Evolutionary conservation across 306 rosid genomes (phyloP), one percentile per base, ranked within the genome.

Genomic region (Sesbania bispinosa): DNA sequence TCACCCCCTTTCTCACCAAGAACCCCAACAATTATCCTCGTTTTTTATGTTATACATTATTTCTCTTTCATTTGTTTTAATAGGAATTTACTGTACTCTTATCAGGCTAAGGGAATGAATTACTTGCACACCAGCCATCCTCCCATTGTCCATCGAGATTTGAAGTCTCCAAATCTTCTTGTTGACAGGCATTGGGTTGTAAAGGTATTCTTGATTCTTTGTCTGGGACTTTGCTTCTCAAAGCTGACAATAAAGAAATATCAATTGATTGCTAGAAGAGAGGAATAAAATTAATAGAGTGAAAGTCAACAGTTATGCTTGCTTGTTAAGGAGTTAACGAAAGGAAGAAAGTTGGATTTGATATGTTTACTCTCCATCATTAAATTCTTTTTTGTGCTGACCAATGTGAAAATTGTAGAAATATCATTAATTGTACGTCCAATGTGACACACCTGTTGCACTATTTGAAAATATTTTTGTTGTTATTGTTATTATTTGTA

Each of bases 101-200:
- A 14, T 48, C 88, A 95, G 99, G 97, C 96, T 47, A 95, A 89
- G 79, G 99, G 99, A 86, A 95, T 95, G 99, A 95, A 95, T 87
- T 95, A 95, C 89, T 86, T 95, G 87, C 99, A 95, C 77, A 89
- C 97, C 9, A 85, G 99, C 86, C 86, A 95, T 77, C 99, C 99
- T 72, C 87, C 93, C 29, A 85, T 95, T 84, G 99, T 95, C 57
- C 99, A 95, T 83, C 89, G 98, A 69, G 98, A 93, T 83, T 81
- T 93, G 0, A 93, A 93, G 90, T 84, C 98, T 62, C 99, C 97
- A 53, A 95, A 95, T 79, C 99, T 95, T 54, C 99, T 95, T 65
- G 99, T 95, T 71, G 99, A 95, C 86, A 89, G 79, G 80, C 86
- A 95, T 78, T 95, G 99, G 99, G 87, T 86, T 78, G 99, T 95